Percentiles rank a stretch among this genome's conserved stretches.
Evolutionary conservation across 2,329 filamentous ascomycete genomes (phyloP).

Genomic region (Endothia cerciana): DNA sequence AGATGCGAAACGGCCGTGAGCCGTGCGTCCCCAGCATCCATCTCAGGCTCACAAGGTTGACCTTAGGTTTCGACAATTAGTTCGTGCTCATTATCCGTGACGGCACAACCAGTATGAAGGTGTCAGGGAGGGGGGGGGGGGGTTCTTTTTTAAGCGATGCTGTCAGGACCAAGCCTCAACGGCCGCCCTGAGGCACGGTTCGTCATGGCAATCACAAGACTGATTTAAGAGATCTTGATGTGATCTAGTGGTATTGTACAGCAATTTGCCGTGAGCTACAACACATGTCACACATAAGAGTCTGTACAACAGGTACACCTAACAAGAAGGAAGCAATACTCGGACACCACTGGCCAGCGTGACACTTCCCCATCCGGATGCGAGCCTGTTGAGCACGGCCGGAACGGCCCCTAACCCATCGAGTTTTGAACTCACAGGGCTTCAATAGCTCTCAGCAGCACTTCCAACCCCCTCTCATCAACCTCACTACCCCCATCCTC

Average conservation of each 20-base stretch:
- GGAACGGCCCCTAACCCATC: neutral
- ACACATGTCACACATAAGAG: neutral
- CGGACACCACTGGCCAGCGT: too few relatives aligned
- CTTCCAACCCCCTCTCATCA: slow-evolving; percentile 57
- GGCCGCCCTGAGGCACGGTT: neutral
- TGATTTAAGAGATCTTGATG: neutral
- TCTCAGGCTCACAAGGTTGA: neutral
- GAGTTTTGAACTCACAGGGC: slow-evolving; percentile 46
- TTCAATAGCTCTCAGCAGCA: slow-evolving; percentile 64
- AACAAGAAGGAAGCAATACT: too few relatives aligned
- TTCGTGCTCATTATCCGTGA: neutral
- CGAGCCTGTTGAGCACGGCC: slow-evolving; percentile 35
- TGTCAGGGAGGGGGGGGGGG: too few relatives aligned
- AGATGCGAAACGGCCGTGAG: too few relatives aligned
- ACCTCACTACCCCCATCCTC: slow-evolving; percentile 43
- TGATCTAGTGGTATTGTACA: neutral
- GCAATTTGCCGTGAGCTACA: neutral
- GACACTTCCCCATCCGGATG: neutral
- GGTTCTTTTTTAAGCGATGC: neutral
- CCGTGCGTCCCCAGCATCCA: neutral
- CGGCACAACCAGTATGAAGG: neutral
- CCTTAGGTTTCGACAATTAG: neutral
- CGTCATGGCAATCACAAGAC: neutral
- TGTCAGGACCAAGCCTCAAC: neutral
- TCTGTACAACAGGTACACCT: neutral